Evolutionary conservation across 495 filamentous ascomycete species (phyloP).

Genomic region (Cercophora samala): DNA sequence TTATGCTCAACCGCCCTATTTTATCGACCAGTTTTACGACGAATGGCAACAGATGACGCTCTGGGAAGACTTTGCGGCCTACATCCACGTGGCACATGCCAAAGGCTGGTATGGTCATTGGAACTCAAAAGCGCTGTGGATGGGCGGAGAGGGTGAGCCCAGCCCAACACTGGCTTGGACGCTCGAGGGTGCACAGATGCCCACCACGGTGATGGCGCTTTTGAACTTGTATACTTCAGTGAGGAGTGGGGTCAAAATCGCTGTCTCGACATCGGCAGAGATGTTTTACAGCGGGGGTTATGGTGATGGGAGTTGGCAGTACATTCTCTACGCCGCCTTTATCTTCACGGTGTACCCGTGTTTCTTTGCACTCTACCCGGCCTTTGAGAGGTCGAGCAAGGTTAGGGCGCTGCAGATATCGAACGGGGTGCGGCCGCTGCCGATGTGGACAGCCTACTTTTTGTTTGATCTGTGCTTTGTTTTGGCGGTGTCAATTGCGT

Average conservation of each 20-base stretch:
- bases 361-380: slow-evolving; percentile 81
- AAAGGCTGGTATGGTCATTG: neutral
- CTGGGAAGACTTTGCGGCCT: neutral
- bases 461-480: slow-evolving; percentile 70
- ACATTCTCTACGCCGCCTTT: slow-evolving; percentile 71
- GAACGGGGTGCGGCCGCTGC: slow-evolving; percentile 67
- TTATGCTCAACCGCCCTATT: too few relatives aligned
- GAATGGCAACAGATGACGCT: neutral
- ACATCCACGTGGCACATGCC: neutral
- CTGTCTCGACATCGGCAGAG: neutral
- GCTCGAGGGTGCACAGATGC: neutral
- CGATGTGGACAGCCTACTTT: slow-evolving; percentile 72
- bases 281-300: neutral
- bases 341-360: slow-evolving; percentile 70
- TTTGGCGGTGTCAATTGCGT: slow-evolving; percentile 58
- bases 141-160: neutral
- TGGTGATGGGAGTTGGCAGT: slow-evolving; percentile 39
- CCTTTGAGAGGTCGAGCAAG: slow-evolving; percentile 65
- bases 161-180: neutral
- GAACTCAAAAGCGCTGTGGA: neutral
- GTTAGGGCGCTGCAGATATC: slow-evolving; percentile 78
- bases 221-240: neutral
- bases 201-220: neutral
- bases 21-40: neutral
- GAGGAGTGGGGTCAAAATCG: neutral